Conservation (phyloP, 2,329 filamentous ascomycete genomes). For the Beauveria medogensis region DNA sequence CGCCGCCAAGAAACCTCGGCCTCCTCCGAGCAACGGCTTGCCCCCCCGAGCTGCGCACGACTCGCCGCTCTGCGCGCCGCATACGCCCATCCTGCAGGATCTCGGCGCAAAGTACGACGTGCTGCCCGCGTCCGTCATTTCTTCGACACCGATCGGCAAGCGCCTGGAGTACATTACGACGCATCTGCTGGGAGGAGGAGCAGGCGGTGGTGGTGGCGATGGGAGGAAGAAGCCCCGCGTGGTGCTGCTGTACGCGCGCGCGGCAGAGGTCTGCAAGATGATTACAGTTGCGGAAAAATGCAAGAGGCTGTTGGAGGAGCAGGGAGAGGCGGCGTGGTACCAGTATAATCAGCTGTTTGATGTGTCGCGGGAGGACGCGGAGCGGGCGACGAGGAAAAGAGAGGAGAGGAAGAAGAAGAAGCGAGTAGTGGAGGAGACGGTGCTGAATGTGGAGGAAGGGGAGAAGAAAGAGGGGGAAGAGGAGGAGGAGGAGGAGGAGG, state of each 20-base stretch:
- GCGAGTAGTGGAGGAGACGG: constrained; percentile 34
- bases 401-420: constrained; percentile 19
- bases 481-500: constrained; percentile 15
- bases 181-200: constrained; percentile 32
- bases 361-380: constrained; percentile 26
- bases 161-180: constrained; percentile 38
- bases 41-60: neutral
- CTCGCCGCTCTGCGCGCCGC: constrained; percentile 8
- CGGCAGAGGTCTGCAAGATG: constrained; percentile 52
- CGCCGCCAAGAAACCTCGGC: neutral
- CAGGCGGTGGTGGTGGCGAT: neutral
- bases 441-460: constrained; percentile 24
- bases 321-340: constrained; percentile 37
- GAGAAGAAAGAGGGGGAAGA: constrained; percentile 17
- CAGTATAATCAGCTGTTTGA: constrained; percentile 52
- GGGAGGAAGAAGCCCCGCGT: constrained; percentile 19
- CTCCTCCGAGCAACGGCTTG: neutral
- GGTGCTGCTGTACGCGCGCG: constrained; percentile 43
- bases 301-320: constrained; percentile 45
- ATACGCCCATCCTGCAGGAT: constrained; percentile 22
- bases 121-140: constrained; percentile 46
- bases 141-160: constrained; percentile 51
- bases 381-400: constrained; percentile 16
- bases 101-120: constrained; percentile 41
- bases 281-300: constrained; percentile 60